A percentile compares a stretch with the other conserved stretches of the same genome.
phyloP scores from a whole-genome alignment of 2,329 filamentous ascomycete genomes.

The Fusarium fujikuroi region DNA sequence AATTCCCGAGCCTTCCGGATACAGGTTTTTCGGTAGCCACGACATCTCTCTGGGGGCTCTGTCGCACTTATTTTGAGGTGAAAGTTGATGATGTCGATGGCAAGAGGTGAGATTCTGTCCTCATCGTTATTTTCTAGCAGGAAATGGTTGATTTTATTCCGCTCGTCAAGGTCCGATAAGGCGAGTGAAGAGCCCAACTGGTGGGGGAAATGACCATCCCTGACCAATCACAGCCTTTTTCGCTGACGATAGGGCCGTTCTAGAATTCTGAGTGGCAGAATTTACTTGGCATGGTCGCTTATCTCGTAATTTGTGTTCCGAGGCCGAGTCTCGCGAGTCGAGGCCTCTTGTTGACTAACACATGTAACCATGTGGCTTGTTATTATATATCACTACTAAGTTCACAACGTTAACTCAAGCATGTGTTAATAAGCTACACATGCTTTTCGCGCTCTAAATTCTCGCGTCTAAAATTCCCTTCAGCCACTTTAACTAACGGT shows the following conservation, averaged over 20 bases:
- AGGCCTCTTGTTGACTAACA: neutral
- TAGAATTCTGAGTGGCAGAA: conserved; percentile 23
- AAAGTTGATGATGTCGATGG: conserved; percentile 16
- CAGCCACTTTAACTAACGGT: neutral
- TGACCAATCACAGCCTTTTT: conserved; percentile 9
- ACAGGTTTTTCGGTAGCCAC: neutral
- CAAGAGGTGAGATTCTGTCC: conserved; percentile 14
- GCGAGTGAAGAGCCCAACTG: conserved; percentile 18
- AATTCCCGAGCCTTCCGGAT: neutral
- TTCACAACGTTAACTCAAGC: neutral
- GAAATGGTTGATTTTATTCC: conserved; percentile 25
- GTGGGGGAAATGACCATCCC: neutral
- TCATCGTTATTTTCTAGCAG: conserved; percentile 10
- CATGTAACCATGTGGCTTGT: neutral
- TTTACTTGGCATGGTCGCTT: conserved; percentile 5
- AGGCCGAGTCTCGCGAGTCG: conserved; percentile 2
- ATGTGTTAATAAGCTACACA: neutral
- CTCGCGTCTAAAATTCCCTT: neutral
- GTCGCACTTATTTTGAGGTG: neutral
- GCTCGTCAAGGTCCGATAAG: conserved; percentile 23
- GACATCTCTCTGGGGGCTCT: neutral
- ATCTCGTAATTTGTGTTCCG: conserved; percentile 16
- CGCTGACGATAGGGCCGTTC: conserved; percentile 17
- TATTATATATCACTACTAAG: neutral
- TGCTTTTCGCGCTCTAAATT: neutral